These are phyloP conservation scores for Naganishia kalamii DNA, from an alignment of 768 basidiomycete species.

Conservation along the genomic window DNA sequence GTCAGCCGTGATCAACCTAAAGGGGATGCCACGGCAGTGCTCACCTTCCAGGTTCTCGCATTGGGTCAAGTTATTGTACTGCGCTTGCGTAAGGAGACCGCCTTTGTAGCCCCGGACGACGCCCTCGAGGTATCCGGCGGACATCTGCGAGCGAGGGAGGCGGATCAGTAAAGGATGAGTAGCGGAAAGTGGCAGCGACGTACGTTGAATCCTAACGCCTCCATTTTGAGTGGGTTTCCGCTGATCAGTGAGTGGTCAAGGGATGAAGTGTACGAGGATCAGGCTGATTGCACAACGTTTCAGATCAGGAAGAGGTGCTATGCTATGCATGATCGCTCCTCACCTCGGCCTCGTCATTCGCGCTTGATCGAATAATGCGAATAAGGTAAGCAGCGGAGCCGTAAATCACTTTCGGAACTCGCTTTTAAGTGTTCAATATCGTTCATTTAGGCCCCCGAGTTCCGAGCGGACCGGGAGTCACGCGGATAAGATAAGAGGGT, in stretches of 20 bases:
- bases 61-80: slow-evolving; percentile 89
- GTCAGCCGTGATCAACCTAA: background rate
- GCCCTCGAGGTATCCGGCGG: slow-evolving; percentile 50
- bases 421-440: no score
- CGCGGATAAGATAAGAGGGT: no score
- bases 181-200: slow-evolving; percentile 16
- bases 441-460: no score
- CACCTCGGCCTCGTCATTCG: no score
- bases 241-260: background rate
- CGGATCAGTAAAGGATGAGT: background rate
- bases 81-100: slow-evolving; percentile 77
- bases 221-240: slow-evolving; percentile 34
- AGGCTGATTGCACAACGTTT: no score
- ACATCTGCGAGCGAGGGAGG: slow-evolving; percentile 29
- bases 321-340: no score
- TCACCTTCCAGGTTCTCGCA: slow-evolving; percentile 94
- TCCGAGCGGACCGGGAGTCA: background rate
- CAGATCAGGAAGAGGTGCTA: no score
- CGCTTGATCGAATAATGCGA: no score
- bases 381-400: no score
- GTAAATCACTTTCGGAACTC: no score
- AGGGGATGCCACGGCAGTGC: slow-evolving; percentile 24
- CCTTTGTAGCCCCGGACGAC: slow-evolving; percentile 79
- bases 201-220: slow-evolving; percentile 48
- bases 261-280: background rate